These are phyloP conservation scores for Cryphonectria nitschkei DNA, from an alignment of 2,329 filamentous ascomycete genomes.

Conservation along the genomic window DNA sequence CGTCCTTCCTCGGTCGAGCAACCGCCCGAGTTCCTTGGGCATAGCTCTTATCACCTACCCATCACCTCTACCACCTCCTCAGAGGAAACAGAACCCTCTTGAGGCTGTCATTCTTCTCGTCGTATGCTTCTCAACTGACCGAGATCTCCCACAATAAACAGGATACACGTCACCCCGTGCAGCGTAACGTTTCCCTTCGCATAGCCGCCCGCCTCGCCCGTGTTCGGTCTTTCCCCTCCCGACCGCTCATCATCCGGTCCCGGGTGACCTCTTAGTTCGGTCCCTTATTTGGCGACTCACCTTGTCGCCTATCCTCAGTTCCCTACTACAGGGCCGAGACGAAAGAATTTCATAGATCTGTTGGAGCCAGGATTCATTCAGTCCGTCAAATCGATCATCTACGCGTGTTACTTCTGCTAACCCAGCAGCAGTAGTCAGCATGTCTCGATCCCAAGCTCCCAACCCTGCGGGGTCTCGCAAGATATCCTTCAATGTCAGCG, in stretches of 20 bases:
- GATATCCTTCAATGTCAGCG: conserved; percentile 99
- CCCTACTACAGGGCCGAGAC: conserved; percentile 6
- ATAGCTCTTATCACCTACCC: neutral
- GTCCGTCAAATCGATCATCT: neutral
- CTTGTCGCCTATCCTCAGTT: conserved; percentile 11
- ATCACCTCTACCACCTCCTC: neutral
- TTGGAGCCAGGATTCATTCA: neutral
- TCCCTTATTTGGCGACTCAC: conserved; percentile 1
- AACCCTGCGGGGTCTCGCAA: conserved; percentile 74
- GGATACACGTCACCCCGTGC: neutral
- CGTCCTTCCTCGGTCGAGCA: neutral
- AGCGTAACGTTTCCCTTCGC: neutral
- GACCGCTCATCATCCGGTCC: conserved; percentile 12
- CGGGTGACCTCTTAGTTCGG: conserved; percentile 19
- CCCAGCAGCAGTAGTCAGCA: conserved; percentile 35
- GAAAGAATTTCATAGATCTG: conserved; percentile 1
- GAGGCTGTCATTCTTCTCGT: neutral
- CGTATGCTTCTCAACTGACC: neutral
- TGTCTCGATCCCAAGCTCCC: conserved; percentile 62
- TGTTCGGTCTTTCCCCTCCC: neutral
- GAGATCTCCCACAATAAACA: neutral
- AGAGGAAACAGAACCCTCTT: neutral
- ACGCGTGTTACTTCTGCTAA: neutral
- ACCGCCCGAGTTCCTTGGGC: neutral
- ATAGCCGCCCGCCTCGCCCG: neutral